Evolutionary conservation across 2,329 filamentous ascomycete species (phyloP).

Genomic region (Xylariaceae sp.): DNA sequence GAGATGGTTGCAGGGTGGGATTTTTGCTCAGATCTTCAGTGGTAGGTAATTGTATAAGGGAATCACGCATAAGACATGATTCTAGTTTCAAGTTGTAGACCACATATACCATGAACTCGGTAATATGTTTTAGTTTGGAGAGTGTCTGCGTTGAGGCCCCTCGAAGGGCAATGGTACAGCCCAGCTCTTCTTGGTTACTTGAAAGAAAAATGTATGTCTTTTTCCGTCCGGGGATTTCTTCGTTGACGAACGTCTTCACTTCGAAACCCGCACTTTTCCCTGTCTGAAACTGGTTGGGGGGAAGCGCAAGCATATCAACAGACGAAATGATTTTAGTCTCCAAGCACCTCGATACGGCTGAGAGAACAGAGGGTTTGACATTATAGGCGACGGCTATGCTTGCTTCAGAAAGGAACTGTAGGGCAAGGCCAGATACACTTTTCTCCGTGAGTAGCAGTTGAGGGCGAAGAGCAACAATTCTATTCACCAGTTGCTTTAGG

Average conservation of each 20-base stretch:
- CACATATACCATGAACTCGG: slow-evolving; percentile 98
- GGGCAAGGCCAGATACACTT: slow-evolving; percentile 82
- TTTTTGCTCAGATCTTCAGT: slow-evolving; percentile 44
- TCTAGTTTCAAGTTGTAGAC: slow-evolving; percentile 97
- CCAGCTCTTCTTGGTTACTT: slow-evolving; percentile 81
- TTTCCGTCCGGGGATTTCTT: slow-evolving; percentile 64
- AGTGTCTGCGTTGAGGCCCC: slow-evolving; percentile 69
- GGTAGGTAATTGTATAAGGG: slow-evolving; percentile 76
- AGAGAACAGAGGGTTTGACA: slow-evolving; percentile 91
- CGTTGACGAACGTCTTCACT: slow-evolving; percentile 89
- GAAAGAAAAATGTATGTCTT: slow-evolving; percentile 96
- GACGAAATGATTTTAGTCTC: slow-evolving; percentile 91
- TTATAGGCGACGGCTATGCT: slow-evolving; percentile 94
- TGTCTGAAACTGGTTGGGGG: slow-evolving; percentile 60
- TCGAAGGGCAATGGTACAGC: slow-evolving; percentile 88
- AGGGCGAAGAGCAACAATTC: slow-evolving; percentile 79
- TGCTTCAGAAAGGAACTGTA: slow-evolving; percentile 81
- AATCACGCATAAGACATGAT: slow-evolving; percentile 88
- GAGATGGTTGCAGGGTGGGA: slow-evolving; percentile 30
- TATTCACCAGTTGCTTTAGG: slow-evolving; percentile 80
- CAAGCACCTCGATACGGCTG: slow-evolving; percentile 87
- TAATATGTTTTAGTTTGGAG: slow-evolving; percentile 80
- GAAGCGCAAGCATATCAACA: slow-evolving; percentile 81
- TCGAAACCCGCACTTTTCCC: slow-evolving; percentile 84
- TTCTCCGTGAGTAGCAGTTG: slow-evolving; percentile 88